Evolutionary conservation across 164 flowering plant species (phyloP).

Genomic region (Cinnamomum chago): DNA sequence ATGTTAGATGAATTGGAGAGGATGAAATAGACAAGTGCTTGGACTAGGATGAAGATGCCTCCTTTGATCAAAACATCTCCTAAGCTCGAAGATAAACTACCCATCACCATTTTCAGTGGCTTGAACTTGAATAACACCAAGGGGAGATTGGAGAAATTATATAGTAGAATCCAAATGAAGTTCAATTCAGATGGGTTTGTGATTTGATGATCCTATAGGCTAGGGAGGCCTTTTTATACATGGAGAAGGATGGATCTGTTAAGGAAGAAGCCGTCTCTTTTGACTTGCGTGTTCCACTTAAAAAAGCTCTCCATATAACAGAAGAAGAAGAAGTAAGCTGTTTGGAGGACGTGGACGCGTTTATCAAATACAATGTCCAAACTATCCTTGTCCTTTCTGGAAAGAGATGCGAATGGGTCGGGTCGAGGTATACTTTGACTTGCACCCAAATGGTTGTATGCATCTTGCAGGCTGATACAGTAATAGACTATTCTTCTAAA

Average conservation of each 20-base stretch:
- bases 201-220: not conserved
- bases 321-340: not conserved
- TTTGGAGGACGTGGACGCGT: not conserved
- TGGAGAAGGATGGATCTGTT: not conserved
- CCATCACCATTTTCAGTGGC: constrained; percentile 18
- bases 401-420: not conserved
- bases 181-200: not conserved
- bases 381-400: not conserved
- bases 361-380: not conserved
- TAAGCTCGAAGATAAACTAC: constrained; percentile 1
- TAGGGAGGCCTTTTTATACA: not conserved
- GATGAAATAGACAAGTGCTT: constrained; percentile 59
- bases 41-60: constrained; percentile 47
- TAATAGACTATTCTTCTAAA: no score
- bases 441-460: not conserved
- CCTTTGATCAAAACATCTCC: constrained; percentile 33
- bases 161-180: not conserved
- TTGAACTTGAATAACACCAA: not conserved
- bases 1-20: constrained; percentile 53
- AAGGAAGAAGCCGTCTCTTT: not conserved
- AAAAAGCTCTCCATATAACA: not conserved
- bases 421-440: not conserved
- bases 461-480: no score
- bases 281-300: not conserved
- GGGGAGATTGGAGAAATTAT: not conserved